Evolutionary conservation across 2,329 filamentous ascomycete species (phyloP), one percentile per base, ranked within the genome.

Genomic region (Apiospora sp.): DNA sequence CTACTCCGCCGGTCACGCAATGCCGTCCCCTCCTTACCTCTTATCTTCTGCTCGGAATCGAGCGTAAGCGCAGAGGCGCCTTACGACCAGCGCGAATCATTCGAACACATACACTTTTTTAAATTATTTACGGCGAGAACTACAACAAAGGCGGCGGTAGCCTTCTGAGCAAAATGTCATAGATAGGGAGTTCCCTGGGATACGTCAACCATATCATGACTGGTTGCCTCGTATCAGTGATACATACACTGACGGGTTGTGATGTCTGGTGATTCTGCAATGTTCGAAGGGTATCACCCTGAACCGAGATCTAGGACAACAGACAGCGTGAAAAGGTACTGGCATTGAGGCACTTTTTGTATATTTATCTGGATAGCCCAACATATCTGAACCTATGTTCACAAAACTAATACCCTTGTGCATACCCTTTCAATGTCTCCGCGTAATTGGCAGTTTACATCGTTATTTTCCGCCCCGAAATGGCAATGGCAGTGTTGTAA

Each of bases 21-120:
- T 74, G 75, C 77, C 76, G 76, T 80, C 75, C 79, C 77, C 79
- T 80, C 79, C 76, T 80, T 81, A 76, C 75, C 74, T 51, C 48
- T 41, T 37, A 54, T 46, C 41, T 68, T 44, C 67, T 68, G 67
- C 41, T 48, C 67, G 67, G 43, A 68, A 19, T 41, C 41, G 67
- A 68, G 44, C 67, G 58, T 41, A 64, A 64, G 58, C 58, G 58
- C 58, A 64, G 58, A 64, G 58, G 58, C 58, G 58, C 58, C 58
- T 64, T 64, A 41, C 58, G 58, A 64, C 58, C 58, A 64, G 58
- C 58, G 58, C 58, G 58, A 41, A 64, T 41, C 58, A 61, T 64
- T 64, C 58, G 30, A 64, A 64, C 30, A 37, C 58, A 64, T 64
- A 64, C 58, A 41, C 34, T 64, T 64, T 61, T 64, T 64, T 64